phyloP scores from a whole-genome alignment of 2,329 filamentous ascomycete genomes.

The Fusarium sp. region DNA sequence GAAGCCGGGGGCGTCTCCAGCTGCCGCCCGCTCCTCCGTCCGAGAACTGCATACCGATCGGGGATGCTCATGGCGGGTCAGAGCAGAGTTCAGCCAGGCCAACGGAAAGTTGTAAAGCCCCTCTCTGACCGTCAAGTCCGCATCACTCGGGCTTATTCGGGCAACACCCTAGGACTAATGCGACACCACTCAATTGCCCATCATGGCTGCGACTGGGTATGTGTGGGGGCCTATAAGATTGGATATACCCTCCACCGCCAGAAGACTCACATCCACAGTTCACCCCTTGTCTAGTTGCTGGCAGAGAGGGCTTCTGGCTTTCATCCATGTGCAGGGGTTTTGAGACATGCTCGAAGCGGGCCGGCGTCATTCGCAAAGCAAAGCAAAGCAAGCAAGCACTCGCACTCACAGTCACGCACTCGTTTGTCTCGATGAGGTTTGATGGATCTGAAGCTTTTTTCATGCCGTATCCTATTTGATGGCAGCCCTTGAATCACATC shows the following conservation, averaged over 20 bases:
- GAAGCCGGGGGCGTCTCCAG: slow-evolving; percentile 36
- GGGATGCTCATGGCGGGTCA: slow-evolving; percentile 39
- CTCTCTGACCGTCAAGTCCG: slow-evolving; percentile 35
- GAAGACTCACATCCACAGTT: not conserved
- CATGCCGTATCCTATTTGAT: slow-evolving; percentile 20
- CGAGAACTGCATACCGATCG: slow-evolving; percentile 44
- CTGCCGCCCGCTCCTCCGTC: slow-evolving; percentile 41
- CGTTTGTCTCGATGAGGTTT: slow-evolving; percentile 13
- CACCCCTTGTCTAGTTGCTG: slow-evolving; percentile 8
- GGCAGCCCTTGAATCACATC: slow-evolving; percentile 3
- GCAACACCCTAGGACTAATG: slow-evolving; percentile 19
- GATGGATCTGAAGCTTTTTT: slow-evolving; percentile 29
- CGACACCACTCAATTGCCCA: slow-evolving; percentile 10
- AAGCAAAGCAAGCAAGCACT: not conserved
- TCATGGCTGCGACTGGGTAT: slow-evolving; percentile 14
- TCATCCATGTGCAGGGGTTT: slow-evolving; percentile 16
- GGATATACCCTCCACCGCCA: slow-evolving; percentile 21
- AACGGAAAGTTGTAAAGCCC: slow-evolving; percentile 23
- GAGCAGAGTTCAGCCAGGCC: slow-evolving; percentile 43
- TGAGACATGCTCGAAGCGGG: slow-evolving; percentile 29
- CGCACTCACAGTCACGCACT: not conserved
- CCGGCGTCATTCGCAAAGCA: slow-evolving; percentile 36
- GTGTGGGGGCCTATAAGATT: not conserved
- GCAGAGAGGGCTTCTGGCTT: slow-evolving; percentile 12
- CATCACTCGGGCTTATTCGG: slow-evolving; percentile 10